These are phyloP conservation scores for Phaeodactylum tricornutum DNA, from an alignment of 108 stramenopile species.

Conservation along the genomic window DNA sequence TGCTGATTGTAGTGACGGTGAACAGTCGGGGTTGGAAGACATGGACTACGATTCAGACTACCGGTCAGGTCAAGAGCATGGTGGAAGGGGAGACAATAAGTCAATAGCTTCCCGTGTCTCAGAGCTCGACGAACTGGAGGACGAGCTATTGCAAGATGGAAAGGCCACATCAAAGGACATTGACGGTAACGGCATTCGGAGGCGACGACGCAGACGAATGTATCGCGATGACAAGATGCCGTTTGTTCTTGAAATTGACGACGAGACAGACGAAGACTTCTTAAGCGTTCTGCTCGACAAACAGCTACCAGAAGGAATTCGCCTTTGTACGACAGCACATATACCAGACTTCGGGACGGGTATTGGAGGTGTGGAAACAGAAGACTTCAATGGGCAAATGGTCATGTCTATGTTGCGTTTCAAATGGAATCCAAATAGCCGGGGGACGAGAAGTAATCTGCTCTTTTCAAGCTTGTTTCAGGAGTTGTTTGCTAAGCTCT, in stretches of 20 bases:
- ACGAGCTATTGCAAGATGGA: slow-evolving; percentile 11
- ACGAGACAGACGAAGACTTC: slow-evolving; percentile 87
- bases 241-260: slow-evolving; percentile 84
- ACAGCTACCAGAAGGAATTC: slow-evolving; percentile 57
- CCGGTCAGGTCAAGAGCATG: not conserved
- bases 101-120: slow-evolving; percentile 7
- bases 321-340: slow-evolving; percentile 58
- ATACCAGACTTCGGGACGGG: slow-evolving; percentile 75
- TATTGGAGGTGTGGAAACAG: slow-evolving; percentile 39
- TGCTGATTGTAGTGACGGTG: no score
- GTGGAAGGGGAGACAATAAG: not conserved
- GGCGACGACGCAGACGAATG: slow-evolving; percentile 51
- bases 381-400: slow-evolving; percentile 63
- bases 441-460: slow-evolving; percentile 73
- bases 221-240: slow-evolving; percentile 80
- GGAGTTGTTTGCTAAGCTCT: slow-evolving; percentile 72
- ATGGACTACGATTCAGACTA: not conserved
- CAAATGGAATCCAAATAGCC: slow-evolving; percentile 66
- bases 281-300: slow-evolving; percentile 70
- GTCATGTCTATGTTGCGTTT: slow-evolving; percentile 82
- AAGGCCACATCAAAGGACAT: slow-evolving; percentile 17
- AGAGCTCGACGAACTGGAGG: slow-evolving; percentile 6
- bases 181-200: slow-evolving; percentile 31
- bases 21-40: no score
- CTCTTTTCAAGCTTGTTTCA: slow-evolving; percentile 76